phyloP scores from a whole-genome alignment of 2,329 filamentous ascomycete species.

The Beauveria sp. region DNA sequence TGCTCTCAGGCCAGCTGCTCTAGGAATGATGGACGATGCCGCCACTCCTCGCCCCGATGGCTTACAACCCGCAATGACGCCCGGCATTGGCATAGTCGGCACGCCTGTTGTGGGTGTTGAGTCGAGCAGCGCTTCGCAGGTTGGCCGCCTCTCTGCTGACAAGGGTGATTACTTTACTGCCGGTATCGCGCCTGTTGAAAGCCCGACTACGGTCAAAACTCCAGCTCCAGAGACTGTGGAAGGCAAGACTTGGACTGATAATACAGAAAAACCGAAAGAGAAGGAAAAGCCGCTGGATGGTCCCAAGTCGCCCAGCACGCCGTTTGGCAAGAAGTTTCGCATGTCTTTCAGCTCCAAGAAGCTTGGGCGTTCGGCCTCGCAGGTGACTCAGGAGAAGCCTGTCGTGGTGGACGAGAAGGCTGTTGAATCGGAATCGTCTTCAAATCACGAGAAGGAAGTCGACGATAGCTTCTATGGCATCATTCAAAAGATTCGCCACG shows the following conservation, averaged over 20 bases:
- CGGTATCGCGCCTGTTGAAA: conserved; percentile 41
- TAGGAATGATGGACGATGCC: conserved; percentile 22
- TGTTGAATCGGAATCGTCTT: conserved; percentile 57
- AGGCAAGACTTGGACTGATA: conserved; percentile 42
- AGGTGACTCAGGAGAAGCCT: conserved; percentile 59
- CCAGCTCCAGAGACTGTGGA: conserved; percentile 36
- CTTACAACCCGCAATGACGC: conserved; percentile 56
- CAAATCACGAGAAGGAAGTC: conserved; percentile 61
- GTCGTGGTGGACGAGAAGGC: conserved; percentile 68
- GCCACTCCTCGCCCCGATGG: conserved; percentile 59
- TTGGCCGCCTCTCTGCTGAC: conserved; percentile 55
- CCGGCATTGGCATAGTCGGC: conserved; percentile 70
- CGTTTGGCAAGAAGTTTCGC: conserved; percentile 82
- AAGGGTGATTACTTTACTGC: conserved; percentile 73
- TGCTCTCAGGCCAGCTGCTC: conserved; percentile 28
- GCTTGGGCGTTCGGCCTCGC: conserved; percentile 59
- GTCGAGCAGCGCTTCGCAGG: conserved; percentile 40
- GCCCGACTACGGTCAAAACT: conserved; percentile 25
- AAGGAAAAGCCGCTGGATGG: conserved; percentile 41
- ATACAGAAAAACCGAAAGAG: conserved; percentile 39
- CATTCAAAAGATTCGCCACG: conserved; percentile 63
- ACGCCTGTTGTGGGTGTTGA: conserved; percentile 51
- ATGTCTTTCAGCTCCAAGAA: conserved; percentile 83
- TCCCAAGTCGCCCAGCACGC: conserved; percentile 49
- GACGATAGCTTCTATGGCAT: conserved; percentile 69